These are phyloP conservation scores for Pleurotus cornucopiae DNA, from an alignment of 768 basidiomycete species.

Conservation along the genomic window DNA sequence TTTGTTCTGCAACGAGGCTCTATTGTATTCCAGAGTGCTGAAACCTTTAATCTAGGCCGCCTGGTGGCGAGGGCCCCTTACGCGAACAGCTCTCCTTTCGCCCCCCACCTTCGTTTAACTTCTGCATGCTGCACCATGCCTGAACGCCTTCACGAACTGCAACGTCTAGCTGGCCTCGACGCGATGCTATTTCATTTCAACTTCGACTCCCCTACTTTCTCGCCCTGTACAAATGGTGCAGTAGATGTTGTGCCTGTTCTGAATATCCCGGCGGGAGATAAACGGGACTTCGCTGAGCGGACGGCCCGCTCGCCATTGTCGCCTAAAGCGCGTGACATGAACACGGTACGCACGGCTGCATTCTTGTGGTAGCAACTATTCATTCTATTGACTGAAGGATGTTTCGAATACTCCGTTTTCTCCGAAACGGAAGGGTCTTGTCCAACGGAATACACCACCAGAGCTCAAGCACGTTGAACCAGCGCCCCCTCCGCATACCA, in stretches of 20 bases:
- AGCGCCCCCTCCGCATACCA: not conserved
- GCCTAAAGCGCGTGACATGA: conserved; percentile 24
- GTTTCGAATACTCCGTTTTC: not conserved
- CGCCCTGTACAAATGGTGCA: conserved; percentile 19
- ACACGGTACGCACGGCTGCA: conserved; percentile 20
- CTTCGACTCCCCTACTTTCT: conserved; percentile 16
- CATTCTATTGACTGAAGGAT: not conserved
- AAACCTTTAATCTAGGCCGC: not conserved
- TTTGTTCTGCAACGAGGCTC: conserved; percentile 4
- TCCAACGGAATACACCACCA: not conserved
- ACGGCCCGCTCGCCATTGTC: conserved; percentile 24
- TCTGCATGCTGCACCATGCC: conserved; percentile 6
- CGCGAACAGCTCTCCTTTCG: conserved; percentile 1
- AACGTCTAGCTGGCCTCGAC: conserved; percentile 41
- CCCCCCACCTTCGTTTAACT: conserved; percentile 11
- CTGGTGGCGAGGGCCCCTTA: conserved; percentile 1
- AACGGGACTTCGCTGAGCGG: not conserved
- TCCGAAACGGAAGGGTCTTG: not conserved
- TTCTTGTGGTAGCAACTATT: not conserved
- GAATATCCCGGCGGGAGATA: conserved; percentile 11
- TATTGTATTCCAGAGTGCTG: conserved; percentile 2
- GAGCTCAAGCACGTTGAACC: not conserved
- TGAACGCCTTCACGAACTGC: conserved; percentile 31
- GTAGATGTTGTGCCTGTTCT: conserved; percentile 12
- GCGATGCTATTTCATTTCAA: conserved; percentile 31